Evolutionary conservation across 768 basidiomycete species (phyloP).

Genomic region (Asterophora parasitica): DNA sequence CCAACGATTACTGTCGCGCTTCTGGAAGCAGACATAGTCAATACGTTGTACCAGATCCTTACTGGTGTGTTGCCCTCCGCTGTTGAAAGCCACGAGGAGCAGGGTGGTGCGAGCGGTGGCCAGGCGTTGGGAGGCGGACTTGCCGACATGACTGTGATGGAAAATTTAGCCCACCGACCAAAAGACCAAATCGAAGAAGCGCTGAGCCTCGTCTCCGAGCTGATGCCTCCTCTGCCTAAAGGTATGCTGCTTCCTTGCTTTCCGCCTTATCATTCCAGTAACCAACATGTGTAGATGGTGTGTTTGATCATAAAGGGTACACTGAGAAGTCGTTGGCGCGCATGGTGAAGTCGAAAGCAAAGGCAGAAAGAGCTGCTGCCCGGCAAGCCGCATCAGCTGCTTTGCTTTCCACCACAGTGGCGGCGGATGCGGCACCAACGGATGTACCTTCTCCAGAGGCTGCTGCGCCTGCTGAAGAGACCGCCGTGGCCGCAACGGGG

Average conservation of each 20-base stretch:
- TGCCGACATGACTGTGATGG: conserved; percentile 97
- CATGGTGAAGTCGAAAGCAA: conserved; percentile 77
- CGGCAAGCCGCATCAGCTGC: conserved; percentile 45
- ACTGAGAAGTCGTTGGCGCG: conserved; percentile 79
- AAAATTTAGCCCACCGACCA: conserved; percentile 92
- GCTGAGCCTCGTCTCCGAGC: conserved; percentile 80
- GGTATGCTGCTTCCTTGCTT: conserved; percentile 39
- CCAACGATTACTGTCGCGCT: conserved; percentile 83
- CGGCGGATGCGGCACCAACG: conserved; percentile 1
- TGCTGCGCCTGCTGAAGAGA: conserved; percentile 24
- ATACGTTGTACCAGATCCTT: conserved; percentile 90
- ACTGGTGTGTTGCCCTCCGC: conserved; percentile 87
- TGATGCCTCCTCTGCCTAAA: conserved; percentile 91
- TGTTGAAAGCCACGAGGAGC: conserved; percentile 46
- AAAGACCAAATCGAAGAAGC: conserved; percentile 98
- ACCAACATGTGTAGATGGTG: conserved; percentile 62
- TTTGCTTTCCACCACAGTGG: conserved; percentile 1
- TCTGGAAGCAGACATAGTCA: conserved; percentile 88
- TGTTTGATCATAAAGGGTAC: conserved; percentile 89
- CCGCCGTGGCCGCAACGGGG: conserved; percentile 39
- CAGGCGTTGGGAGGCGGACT: conserved; percentile 85
- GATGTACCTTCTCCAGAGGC: conserved; percentile 26
- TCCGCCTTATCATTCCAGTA: neutral
- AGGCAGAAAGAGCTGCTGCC: conserved; percentile 72
- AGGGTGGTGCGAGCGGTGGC: conserved; percentile 55